Percentiles rank a stretch among this genome's conserved stretches.
Conservation (phyloP, 1,139 yeast species). For the Scheffersomyces titani region DNA sequence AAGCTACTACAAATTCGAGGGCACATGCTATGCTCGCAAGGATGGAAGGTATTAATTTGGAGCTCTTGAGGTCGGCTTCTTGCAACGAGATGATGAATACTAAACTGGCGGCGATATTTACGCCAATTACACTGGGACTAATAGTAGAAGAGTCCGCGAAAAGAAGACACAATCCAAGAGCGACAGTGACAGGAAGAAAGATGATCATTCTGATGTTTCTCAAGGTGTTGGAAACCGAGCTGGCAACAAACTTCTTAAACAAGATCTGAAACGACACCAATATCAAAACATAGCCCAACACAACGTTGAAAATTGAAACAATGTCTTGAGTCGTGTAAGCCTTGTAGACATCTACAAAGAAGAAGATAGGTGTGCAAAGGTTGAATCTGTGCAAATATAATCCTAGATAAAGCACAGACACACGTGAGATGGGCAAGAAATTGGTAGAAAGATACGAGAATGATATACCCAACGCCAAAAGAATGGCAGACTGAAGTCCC, state of each 20-base stretch:
- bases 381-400: conserved; percentile 29
- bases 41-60: conserved; percentile 18
- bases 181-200: conserved; percentile 3
- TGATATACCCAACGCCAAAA: conserved; percentile 15
- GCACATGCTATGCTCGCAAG: conserved; percentile 13
- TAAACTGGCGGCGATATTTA: conserved; percentile 22
- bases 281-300: conserved; percentile 20
- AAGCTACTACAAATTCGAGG: conserved; percentile 24
- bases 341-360: conserved; percentile 20
- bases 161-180: conserved; percentile 4
- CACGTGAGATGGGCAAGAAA: conserved; percentile 22
- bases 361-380: conserved; percentile 25
- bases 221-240: conserved; percentile 9
- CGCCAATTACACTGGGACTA: conserved; percentile 24
- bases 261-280: conserved; percentile 16
- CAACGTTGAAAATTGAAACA: conserved; percentile 8
- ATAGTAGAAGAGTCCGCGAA: conserved; percentile 5
- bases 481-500: conserved; percentile 2
- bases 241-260: conserved; percentile 11
- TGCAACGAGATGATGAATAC: conserved; percentile 28
- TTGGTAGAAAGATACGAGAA: conserved; percentile 15
- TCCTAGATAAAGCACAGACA: conserved; percentile 26
- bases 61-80: conserved; percentile 20
- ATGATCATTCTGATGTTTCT: conserved; percentile 5
- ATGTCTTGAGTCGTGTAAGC: conserved; percentile 10